Evolutionary conservation across 192 early-diverging fungal genomes (phyloP).

Genomic region (Umbelopsis isabellina): DNA sequence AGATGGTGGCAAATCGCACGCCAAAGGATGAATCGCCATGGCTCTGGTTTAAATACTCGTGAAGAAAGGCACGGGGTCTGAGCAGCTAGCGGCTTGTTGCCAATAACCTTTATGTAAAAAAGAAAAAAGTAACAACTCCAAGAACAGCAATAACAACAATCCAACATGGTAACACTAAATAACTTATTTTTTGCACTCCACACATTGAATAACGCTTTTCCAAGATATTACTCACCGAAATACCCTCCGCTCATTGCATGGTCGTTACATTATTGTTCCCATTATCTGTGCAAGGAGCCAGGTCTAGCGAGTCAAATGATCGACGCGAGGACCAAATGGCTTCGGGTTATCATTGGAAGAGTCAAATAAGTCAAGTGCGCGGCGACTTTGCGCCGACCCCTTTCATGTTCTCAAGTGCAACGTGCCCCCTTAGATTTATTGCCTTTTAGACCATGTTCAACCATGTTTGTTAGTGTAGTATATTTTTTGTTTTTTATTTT

Average conservation of each 20-base stretch:
- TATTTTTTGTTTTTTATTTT: too few relatives aligned
- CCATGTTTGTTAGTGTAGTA: too few relatives aligned
- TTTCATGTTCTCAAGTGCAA: too few relatives aligned
- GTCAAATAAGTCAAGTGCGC: too few relatives aligned
- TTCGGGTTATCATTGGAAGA: too few relatives aligned
- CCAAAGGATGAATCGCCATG: conserved; percentile 22
- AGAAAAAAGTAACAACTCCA: background rate
- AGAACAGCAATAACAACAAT: conserved; percentile 23
- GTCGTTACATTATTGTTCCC: too few relatives aligned
- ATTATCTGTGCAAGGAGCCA: too few relatives aligned
- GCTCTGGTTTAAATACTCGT: background rate
- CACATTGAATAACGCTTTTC: background rate
- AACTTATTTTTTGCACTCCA: conserved; percentile 19
- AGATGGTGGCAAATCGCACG: conserved; percentile 22
- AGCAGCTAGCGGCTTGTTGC: background rate
- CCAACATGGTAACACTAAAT: conserved; percentile 21
- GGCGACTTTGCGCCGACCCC: too few relatives aligned
- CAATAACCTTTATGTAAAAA: background rate
- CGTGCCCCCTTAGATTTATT: too few relatives aligned
- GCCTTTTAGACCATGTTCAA: too few relatives aligned
- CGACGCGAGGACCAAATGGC: background rate
- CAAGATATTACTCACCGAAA: background rate
- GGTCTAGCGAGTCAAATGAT: conserved; percentile 6
- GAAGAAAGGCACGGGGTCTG: conserved; percentile 10
- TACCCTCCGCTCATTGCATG: too few relatives aligned